Base-by-base conservation (phyloP, 169 alveolate genomes). In the Plasmodium chabaudi region DNA sequence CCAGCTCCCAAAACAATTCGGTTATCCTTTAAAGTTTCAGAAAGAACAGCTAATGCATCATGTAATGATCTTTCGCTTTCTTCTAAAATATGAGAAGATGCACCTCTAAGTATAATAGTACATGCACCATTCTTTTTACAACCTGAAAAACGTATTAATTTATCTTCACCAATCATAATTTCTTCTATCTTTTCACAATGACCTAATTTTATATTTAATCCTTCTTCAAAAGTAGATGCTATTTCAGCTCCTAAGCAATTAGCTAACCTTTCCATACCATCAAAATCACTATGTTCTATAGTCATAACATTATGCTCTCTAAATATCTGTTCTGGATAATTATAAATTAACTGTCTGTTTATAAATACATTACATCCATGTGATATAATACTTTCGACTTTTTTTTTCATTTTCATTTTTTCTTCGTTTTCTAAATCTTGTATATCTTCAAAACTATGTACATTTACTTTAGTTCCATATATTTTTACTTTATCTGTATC, bases 41-140 rank as follows among this genome's bases (percentile, higher is more conserved):
- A 88, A 13, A 99, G 94, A 25, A 99, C 99, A 56, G 99, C 99
- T 47, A 99, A 92, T 12, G 99, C 99, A 88, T 99, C 99, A 94
- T 99, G 99, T 23, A 99, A 95, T 13, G 99, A 97, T 60, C 99
- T 96, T 92, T 99, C 99, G 21, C 99, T 99, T 96, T 99, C 99
- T 69, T 98, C 99, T 69, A 99, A 92, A 25, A 98, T 97, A 92
- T 99, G 99, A n/a, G 97, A 93, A 51, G 99, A 97, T n/a, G 99
- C 99, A 27, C 99, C 99, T 77, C 99, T 95, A 44, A 99, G 95
- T 5, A 99, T 98, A 51, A 99, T 98, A 25, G 99, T 94, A 92
- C 99, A 97, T 27, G 99, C 99, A 47, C 92, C 98, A 93, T 95
- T 97, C 92, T 94, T 93, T 71, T 95, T 90, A 90, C 99, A 98